Conservation (phyloP, 108 stramenopile species). For the Cyclotella kingstonii region DNA sequence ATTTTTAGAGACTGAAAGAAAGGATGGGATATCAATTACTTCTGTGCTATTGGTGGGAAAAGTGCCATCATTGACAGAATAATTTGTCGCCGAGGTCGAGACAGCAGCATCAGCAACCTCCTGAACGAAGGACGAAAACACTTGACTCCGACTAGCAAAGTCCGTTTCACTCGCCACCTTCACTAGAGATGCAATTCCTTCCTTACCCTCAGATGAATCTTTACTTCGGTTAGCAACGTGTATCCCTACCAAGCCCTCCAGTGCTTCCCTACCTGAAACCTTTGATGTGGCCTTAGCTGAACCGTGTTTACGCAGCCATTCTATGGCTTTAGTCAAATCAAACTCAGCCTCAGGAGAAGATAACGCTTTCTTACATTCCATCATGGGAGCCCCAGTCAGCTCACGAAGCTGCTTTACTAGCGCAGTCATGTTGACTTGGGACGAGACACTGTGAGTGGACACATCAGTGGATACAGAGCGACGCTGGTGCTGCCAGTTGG, state of each 20-base stretch:
- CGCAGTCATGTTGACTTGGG: slow-evolving; percentile 4
- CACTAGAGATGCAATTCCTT: slow-evolving; percentile 60
- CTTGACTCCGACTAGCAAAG: slow-evolving; percentile 65
- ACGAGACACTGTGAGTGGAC: too few species aligned
- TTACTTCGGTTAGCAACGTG: slow-evolving; percentile 45
- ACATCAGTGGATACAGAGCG: too few species aligned
- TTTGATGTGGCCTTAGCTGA: slow-evolving; percentile 73
- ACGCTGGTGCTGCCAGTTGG: too few species aligned
- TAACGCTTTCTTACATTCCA: slow-evolving; percentile 85
- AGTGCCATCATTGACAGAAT: background rate
- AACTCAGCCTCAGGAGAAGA: slow-evolving; percentile 48
- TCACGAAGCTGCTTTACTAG: slow-evolving; percentile 64
- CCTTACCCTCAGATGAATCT: slow-evolving; percentile 1
- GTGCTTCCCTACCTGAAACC: slow-evolving; percentile 61
- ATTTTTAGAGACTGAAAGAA: slow-evolving; percentile 28
- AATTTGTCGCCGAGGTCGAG: slow-evolving; percentile 10
- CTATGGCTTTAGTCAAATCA: slow-evolving; percentile 52
- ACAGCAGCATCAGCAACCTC: slow-evolving; percentile 63
- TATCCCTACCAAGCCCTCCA: slow-evolving; percentile 72
- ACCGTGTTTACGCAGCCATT: slow-evolving; percentile 82
- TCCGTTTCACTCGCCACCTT: slow-evolving; percentile 79
- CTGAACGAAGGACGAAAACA: slow-evolving; percentile 61
- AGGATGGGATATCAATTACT: slow-evolving; percentile 19
- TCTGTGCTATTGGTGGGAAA: slow-evolving; percentile 2
- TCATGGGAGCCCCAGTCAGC: slow-evolving; percentile 78